Percentiles rank a stretch among this genome's conserved stretches.
Conservation (phyloP, 2,329 filamentous ascomycete genomes). For the Thyridium curvatum region DNA sequence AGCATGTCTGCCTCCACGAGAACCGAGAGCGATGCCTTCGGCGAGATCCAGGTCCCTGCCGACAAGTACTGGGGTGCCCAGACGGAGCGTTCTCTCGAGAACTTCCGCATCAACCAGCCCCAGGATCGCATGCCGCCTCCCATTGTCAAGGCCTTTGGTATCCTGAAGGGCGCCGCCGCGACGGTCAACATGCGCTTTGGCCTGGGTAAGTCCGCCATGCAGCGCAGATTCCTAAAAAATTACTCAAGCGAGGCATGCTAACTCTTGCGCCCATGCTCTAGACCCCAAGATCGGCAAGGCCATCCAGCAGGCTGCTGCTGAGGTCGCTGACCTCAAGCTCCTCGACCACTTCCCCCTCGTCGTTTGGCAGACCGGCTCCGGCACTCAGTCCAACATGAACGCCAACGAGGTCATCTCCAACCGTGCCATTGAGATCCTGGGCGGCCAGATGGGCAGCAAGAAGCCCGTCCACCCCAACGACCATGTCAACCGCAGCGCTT, state of each 20-base stretch:
- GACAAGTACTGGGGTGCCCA: conserved; percentile 99
- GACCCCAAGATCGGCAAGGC: conserved; percentile 86
- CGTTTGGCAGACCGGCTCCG: conserved; percentile 98
- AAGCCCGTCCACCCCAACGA: conserved; percentile 99
- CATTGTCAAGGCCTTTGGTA: conserved; percentile 88
- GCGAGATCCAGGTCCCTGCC: conserved; percentile 83
- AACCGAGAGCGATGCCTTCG: conserved; percentile 95
- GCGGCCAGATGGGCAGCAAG: conserved; percentile 90
- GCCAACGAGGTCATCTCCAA: conserved; percentile 99
- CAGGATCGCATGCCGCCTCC: conserved; percentile 97
- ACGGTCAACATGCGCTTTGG: conserved; percentile 94
- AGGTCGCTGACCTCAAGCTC: conserved; percentile 91
- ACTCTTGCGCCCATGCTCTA: conserved; percentile 25
- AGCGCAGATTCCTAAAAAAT: background rate
- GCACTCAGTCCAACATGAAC: conserved; percentile 99
- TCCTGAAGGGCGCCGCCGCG: conserved; percentile 93
- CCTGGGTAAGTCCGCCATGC: conserved; percentile 53
- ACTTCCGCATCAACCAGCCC: conserved; percentile 99
- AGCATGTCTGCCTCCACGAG: conserved; percentile 52
- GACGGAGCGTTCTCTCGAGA: conserved; percentile 91
- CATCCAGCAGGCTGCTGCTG: conserved; percentile 88
- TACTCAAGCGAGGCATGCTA: too few species aligned
- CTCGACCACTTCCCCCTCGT: conserved; percentile 97
- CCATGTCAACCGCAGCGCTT: conserved; percentile 98
- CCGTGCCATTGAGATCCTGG: conserved; percentile 95